These are phyloP conservation scores for Nannizziopsis barbatae DNA, from an alignment of 2,329 filamentous ascomycete species.

Conservation along the genomic window DNA sequence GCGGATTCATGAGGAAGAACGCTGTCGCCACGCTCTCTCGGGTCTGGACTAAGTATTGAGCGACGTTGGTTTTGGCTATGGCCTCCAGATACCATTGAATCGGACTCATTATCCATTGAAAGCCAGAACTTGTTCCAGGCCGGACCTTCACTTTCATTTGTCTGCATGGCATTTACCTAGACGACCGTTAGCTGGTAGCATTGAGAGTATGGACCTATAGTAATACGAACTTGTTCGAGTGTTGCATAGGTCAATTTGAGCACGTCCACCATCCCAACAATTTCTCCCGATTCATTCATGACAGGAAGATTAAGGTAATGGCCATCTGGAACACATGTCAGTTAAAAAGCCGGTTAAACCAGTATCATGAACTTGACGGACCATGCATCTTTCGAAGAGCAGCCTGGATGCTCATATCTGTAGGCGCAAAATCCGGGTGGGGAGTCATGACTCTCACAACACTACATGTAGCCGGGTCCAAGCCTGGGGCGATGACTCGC, in stretches of 20 bases:
- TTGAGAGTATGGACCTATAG: background rate
- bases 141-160: slow-evolving; percentile 78
- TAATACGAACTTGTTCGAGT: slow-evolving; percentile 65
- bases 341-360: slow-evolving; percentile 6
- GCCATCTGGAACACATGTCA: slow-evolving; percentile 52
- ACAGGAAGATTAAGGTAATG: slow-evolving; percentile 97
- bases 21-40: slow-evolving; percentile 64
- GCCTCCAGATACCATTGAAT: slow-evolving; percentile 90
- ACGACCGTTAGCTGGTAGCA: background rate
- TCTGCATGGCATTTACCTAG: slow-evolving; percentile 79
- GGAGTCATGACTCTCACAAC: slow-evolving; percentile 98
- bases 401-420: slow-evolving; percentile 98
- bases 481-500: slow-evolving; percentile 89
- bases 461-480: slow-evolving; percentile 90
- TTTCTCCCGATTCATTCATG: slow-evolving; percentile 94
- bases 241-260: slow-evolving; percentile 97
- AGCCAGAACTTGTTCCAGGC: slow-evolving; percentile 99
- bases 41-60: slow-evolving; percentile 72
- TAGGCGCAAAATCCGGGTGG: slow-evolving; percentile 94
- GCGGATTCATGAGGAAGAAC: slow-evolving; percentile 89
- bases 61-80: slow-evolving; percentile 57
- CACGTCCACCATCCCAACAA: slow-evolving; percentile 98
- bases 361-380: slow-evolving; percentile 38
- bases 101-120: slow-evolving; percentile 85
- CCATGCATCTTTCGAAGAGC: slow-evolving; percentile 98